Conservation (phyloP, 192 early-diverging fungal species). For the Lobosporangium transversale region DNA sequence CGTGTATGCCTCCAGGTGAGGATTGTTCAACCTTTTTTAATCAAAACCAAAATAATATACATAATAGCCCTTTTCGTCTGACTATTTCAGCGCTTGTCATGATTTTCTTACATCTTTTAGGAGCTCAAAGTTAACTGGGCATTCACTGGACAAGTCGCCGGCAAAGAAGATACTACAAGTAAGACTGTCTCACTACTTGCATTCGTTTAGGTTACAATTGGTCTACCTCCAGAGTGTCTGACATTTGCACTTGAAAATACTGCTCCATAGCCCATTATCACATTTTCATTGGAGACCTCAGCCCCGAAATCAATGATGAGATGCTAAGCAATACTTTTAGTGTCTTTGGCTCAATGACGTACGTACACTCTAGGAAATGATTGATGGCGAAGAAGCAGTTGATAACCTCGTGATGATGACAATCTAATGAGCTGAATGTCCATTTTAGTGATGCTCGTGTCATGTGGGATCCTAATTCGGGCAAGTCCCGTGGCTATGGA, state of each 20-base stretch:
- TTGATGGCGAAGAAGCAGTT: neutral
- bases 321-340: conserved; percentile 80
- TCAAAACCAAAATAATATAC: neutral
- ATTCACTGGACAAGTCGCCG: conserved; percentile 56
- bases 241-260: too few relatives aligned
- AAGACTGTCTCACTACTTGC: conserved; percentile 13
- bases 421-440: neutral
- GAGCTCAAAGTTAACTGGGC: conserved; percentile 80
- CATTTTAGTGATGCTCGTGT: conserved; percentile 83
- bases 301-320: conserved; percentile 90
- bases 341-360: conserved; percentile 80
- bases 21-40: neutral
- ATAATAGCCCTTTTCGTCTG: too few relatives aligned
- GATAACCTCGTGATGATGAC: neutral
- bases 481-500: conserved; percentile 92
- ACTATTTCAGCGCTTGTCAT: too few relatives aligned
- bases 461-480: conserved; percentile 91
- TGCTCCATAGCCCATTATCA: conserved; percentile 78
- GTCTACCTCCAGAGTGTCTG: too few relatives aligned
- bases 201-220: too few relatives aligned
- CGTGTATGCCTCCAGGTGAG: conserved; percentile 69
- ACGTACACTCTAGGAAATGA: conserved; percentile 29
- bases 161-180: conserved; percentile 76
- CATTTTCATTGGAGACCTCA: conserved; percentile 94
- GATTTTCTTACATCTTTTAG: too few relatives aligned